Conservation (phyloP, 1,284 basidiomycete genomes). For the Leccinum holopus region DNA sequence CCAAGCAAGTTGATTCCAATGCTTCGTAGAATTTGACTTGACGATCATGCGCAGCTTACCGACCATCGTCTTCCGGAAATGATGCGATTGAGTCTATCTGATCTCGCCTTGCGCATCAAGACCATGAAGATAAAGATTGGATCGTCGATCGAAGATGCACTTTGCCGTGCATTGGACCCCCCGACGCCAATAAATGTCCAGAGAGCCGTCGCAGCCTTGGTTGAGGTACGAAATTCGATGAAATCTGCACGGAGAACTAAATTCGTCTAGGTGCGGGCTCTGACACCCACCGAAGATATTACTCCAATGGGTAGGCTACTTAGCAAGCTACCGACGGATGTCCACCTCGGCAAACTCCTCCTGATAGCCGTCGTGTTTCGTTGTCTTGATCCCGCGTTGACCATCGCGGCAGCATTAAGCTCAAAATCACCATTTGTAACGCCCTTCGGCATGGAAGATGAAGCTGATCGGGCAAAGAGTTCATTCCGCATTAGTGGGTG, state of each 20-base stretch:
- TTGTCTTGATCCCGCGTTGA: slow-evolving; percentile 93
- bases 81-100: slow-evolving; percentile 90
- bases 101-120: slow-evolving; percentile 94
- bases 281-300: slow-evolving; percentile 88
- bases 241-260: slow-evolving; percentile 7
- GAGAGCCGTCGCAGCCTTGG: slow-evolving; percentile 85
- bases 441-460: slow-evolving; percentile 85
- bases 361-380: slow-evolving; percentile 84
- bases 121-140: slow-evolving; percentile 94
- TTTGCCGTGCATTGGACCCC: slow-evolving; percentile 88
- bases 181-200: slow-evolving; percentile 88
- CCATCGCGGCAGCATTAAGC: slow-evolving; percentile 91
- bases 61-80: slow-evolving; percentile 96
- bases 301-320: slow-evolving; percentile 92
- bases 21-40: slow-evolving; percentile 26
- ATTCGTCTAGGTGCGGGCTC: slow-evolving; percentile 66
- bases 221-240: slow-evolving; percentile 64
- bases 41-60: slow-evolving; percentile 60
- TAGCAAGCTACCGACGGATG: slow-evolving; percentile 93
- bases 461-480: slow-evolving; percentile 84
- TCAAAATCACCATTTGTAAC: slow-evolving; percentile 92
- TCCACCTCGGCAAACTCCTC: slow-evolving; percentile 95
- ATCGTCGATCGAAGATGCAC: slow-evolving; percentile 84
- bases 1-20: slow-evolving; percentile 41
- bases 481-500: slow-evolving; percentile 74